Evolutionary conservation across 495 filamentous ascomycete species (phyloP).

Genomic region (Aspergillus sparsus): DNA sequence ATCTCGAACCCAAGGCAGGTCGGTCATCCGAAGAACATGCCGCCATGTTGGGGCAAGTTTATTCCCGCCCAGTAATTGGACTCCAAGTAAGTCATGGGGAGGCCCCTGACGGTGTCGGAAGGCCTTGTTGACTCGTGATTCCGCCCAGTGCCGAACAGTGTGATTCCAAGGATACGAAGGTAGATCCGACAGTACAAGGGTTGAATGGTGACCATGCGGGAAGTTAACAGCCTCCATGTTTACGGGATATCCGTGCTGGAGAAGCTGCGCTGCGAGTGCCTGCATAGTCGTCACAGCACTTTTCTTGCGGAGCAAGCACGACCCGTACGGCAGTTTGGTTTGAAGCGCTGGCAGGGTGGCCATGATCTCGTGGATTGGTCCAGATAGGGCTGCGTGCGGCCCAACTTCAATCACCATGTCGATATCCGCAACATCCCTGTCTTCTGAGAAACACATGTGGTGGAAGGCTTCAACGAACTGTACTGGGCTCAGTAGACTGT

Average conservation of each 20-base stretch:
- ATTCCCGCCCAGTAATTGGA: background rate
- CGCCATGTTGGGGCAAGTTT: background rate
- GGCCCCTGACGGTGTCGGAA: constrained; percentile 3
- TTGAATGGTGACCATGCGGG: background rate
- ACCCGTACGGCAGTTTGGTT: background rate
- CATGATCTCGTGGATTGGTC: constrained; percentile 6
- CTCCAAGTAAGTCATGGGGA: background rate
- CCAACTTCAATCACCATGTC: constrained; percentile 11
- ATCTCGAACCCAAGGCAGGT: constrained; percentile 33
- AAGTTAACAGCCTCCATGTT: constrained; percentile 5
- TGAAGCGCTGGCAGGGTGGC: background rate
- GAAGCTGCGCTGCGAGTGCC: background rate
- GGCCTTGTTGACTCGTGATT: constrained; percentile 18
- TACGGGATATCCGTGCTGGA: background rate
- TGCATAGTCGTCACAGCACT: background rate
- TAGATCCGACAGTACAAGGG: background rate
- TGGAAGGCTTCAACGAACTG: constrained; percentile 31
- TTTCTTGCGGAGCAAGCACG: background rate
- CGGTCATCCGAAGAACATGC: background rate
- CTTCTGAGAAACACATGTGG: constrained; percentile 6
- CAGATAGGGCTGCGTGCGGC: background rate
- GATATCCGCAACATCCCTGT: background rate
- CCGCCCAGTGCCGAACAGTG: background rate
- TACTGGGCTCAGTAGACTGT: constrained; percentile 32
- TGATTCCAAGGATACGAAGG: constrained; percentile 12